Evolutionary conservation across 495 filamentous ascomycete species (phyloP).

Genomic region (Tuber microsphaerosporum): DNA sequence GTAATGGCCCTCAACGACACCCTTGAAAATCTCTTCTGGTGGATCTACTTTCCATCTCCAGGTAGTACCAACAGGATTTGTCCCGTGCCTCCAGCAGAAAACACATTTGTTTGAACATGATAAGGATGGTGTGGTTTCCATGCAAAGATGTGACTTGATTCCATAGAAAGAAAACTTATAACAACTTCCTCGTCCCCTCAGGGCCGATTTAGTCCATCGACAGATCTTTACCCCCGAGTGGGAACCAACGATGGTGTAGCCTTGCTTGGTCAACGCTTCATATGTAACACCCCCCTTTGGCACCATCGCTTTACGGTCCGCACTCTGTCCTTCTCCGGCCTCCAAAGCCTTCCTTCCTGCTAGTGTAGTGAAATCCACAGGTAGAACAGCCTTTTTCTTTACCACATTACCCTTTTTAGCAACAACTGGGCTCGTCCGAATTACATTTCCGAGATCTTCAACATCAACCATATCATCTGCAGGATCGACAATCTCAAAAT

Average conservation of each 20-base stretch:
- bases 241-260: constrained; percentile 87
- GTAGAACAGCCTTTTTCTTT: constrained; percentile 50
- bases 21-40: constrained; percentile 77
- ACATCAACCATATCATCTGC: constrained; percentile 60
- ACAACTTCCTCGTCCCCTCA: constrained; percentile 90
- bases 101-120: constrained; percentile 97
- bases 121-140: constrained; percentile 92
- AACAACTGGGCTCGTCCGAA: constrained; percentile 48
- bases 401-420: constrained; percentile 41
- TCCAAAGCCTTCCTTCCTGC: constrained; percentile 49
- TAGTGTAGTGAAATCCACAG: constrained; percentile 75
- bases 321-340: constrained; percentile 41
- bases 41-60: constrained; percentile 95
- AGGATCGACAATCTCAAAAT: constrained; percentile 47
- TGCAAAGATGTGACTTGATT: constrained; percentile 89
- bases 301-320: constrained; percentile 78
- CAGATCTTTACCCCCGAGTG: constrained; percentile 97
- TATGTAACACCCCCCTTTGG: constrained; percentile 82
- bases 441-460: constrained; percentile 69
- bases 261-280: constrained; percentile 83
- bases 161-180: constrained; percentile 98
- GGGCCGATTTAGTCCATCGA: constrained; percentile 94
- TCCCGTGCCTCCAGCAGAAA: constrained; percentile 97
- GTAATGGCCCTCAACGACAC: constrained; percentile 86
- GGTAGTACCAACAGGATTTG: constrained; percentile 89